Conservation (phyloP, 164 flowering plant genomes). For the Piper longum region DNA sequence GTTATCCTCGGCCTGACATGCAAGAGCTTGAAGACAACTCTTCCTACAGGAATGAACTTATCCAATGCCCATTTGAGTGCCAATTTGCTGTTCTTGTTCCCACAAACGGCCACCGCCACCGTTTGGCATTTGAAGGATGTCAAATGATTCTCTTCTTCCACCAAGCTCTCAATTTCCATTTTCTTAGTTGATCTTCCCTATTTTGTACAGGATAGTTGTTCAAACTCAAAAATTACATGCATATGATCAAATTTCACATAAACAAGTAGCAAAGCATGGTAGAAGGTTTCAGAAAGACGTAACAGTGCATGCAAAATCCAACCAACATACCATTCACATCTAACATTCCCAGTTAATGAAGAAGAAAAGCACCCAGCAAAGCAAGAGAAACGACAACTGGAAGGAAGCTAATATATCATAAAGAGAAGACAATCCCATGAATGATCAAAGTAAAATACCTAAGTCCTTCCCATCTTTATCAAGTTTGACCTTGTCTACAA, state of each 20-base stretch:
- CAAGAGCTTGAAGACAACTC: conserved; percentile 42
- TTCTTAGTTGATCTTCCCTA: background rate
- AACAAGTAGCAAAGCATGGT: background rate
- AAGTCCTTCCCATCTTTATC: too few relatives aligned
- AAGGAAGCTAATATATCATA: too few relatives aligned
- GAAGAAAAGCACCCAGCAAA: too few relatives aligned
- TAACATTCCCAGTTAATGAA: too few relatives aligned
- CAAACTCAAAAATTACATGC: background rate
- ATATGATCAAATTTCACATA: background rate
- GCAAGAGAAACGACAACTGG: too few relatives aligned
- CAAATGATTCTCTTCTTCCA: conserved; percentile 11
- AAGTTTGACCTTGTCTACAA: too few relatives aligned
- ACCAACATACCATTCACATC: too few relatives aligned
- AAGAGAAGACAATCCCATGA: too few relatives aligned
- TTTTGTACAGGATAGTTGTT: background rate
- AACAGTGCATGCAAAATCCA: too few relatives aligned
- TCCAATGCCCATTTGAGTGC: conserved; percentile 71
- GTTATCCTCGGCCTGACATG: conserved; percentile 44
- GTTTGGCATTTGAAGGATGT: conserved; percentile 13
- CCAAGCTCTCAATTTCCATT: conserved; percentile 18
- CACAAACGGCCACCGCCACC: conserved; percentile 51
- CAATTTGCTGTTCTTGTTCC: conserved; percentile 40
- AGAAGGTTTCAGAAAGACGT: background rate
- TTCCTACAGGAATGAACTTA: conserved; percentile 48
- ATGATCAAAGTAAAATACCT: too few relatives aligned